phyloP scores from a whole-genome alignment of 805 yeast genomes.

The Myxozyma lipomycoides region DNA sequence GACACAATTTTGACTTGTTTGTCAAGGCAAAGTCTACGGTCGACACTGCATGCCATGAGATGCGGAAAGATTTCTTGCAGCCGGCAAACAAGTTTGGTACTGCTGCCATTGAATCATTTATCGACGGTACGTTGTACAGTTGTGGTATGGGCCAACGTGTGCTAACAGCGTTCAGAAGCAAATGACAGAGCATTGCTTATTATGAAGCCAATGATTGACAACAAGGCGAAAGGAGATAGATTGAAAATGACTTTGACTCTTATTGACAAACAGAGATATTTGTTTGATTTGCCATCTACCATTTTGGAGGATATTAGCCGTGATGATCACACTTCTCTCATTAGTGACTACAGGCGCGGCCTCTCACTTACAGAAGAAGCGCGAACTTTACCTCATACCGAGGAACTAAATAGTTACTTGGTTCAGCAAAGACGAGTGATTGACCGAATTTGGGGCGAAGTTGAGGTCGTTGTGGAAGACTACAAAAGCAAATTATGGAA shows the following conservation, averaged over 20 bases:
- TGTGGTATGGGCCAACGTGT: constrained; percentile 32
- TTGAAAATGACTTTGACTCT: constrained; percentile 49
- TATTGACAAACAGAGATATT: constrained; percentile 49
- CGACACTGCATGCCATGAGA: constrained; percentile 56
- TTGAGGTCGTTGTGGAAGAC: constrained; percentile 49
- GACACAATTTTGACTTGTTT: constrained; percentile 55
- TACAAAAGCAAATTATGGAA: constrained; percentile 57
- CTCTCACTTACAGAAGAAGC: constrained; percentile 35
- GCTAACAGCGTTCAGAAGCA: constrained; percentile 36
- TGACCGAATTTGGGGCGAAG: constrained; percentile 53
- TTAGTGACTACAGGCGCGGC: constrained; percentile 56
- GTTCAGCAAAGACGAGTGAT: constrained; percentile 41
- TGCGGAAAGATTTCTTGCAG: constrained; percentile 42
- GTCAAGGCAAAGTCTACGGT: constrained; percentile 61
- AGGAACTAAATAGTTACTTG: constrained; percentile 28
- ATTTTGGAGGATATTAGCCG: constrained; percentile 44
- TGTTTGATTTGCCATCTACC: constrained; percentile 56
- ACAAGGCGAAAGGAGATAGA: constrained; percentile 47
- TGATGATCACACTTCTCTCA: constrained; percentile 52
- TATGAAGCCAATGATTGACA: constrained; percentile 57
- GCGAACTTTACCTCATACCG: constrained; percentile 23
- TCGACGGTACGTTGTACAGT: constrained; percentile 36
- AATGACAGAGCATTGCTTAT: constrained; percentile 51
- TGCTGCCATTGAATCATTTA: constrained; percentile 37
- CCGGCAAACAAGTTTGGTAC: constrained; percentile 36